phyloP scores from a whole-genome alignment of 2,329 filamentous ascomycete species.

The Aspergillus hiratsukae region DNA sequence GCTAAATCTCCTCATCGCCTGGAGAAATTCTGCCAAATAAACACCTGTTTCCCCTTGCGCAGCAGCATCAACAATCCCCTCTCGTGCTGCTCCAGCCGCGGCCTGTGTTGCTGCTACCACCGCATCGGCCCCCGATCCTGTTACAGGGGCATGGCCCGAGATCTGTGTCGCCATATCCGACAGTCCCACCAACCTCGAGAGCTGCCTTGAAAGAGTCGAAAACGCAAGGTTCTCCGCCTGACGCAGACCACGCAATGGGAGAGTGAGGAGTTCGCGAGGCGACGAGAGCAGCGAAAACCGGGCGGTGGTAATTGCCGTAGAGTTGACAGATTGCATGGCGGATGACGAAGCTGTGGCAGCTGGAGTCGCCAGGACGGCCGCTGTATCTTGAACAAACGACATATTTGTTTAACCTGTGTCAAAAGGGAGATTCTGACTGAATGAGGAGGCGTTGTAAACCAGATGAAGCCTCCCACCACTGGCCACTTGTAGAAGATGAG shows the following conservation, averaged over 20 bases:
- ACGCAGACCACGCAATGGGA: conserved; percentile 35
- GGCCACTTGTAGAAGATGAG: conserved; percentile 1
- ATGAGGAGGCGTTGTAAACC: background rate
- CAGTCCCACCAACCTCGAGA: conserved; percentile 27
- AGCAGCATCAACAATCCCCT: conserved; percentile 30
- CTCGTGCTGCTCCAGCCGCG: conserved; percentile 30
- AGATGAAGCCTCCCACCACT: background rate
- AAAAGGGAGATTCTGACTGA: background rate
- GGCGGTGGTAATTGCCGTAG: conserved; percentile 15
- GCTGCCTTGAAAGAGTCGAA: conserved; percentile 29
- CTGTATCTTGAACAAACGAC: conserved; percentile 19
- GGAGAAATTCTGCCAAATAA: conserved; percentile 43
- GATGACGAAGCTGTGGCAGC: conserved; percentile 12
- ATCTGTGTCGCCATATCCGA: conserved; percentile 22
- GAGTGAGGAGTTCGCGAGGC: conserved; percentile 29
- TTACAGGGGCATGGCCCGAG: conserved; percentile 17
- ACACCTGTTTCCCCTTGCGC: conserved; percentile 29
- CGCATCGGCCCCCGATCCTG: conserved; percentile 33
- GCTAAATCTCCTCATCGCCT: conserved; percentile 64
- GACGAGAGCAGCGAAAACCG: conserved; percentile 23
- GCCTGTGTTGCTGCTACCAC: conserved; percentile 37
- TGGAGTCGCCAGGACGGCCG: conserved; percentile 17
- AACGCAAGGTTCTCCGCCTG: conserved; percentile 34
- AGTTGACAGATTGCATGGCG: conserved; percentile 17
- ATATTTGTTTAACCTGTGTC: conserved; percentile 9